Conservation (phyloP, 1,284 basidiomycete species). For the Pseudozyma sp. region DNA sequence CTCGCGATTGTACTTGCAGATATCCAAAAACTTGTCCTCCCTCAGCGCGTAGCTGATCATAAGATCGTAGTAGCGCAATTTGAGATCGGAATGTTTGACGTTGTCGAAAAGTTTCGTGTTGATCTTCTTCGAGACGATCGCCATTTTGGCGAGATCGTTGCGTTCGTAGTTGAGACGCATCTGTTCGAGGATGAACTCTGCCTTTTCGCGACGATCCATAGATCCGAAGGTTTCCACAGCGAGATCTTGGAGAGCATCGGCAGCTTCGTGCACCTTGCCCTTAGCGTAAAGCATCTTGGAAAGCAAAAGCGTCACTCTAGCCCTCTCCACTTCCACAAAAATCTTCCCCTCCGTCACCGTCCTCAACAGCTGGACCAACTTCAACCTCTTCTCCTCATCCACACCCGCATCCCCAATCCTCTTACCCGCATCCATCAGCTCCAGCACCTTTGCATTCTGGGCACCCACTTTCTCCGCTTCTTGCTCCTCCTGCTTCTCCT, state of each 20-base stretch:
- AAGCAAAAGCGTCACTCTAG: constrained; percentile 75
- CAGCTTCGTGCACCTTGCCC: constrained; percentile 61
- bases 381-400: constrained; percentile 38
- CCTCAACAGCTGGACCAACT: constrained; percentile 79
- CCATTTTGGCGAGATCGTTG: constrained; percentile 86
- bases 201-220: constrained; percentile 98
- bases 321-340: constrained; percentile 95
- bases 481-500: constrained; percentile 46
- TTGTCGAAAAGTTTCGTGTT: constrained; percentile 87
- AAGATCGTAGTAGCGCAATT: constrained; percentile 93
- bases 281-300: constrained; percentile 59
- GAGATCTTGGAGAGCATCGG: constrained; percentile 80
- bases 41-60: constrained; percentile 95
- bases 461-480: constrained; percentile 58
- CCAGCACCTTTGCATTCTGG: constrained; percentile 55
- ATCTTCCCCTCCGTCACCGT: constrained; percentile 98
- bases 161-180: constrained; percentile 89
- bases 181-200: constrained; percentile 97
- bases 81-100: constrained; percentile 88
- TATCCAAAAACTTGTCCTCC: constrained; percentile 87
- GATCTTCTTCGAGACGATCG: constrained; percentile 91
- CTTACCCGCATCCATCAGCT: constrained; percentile 58
- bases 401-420: constrained; percentile 58
- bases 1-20: constrained; percentile 93
- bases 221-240: constrained; percentile 99